Percentiles rank a stretch among this genome's conserved stretches.
These are phyloP conservation scores for Lodderomyces orthopsilosis DNA, from an alignment of 1,139 yeast genomes.

Conservation along the genomic window DNA sequence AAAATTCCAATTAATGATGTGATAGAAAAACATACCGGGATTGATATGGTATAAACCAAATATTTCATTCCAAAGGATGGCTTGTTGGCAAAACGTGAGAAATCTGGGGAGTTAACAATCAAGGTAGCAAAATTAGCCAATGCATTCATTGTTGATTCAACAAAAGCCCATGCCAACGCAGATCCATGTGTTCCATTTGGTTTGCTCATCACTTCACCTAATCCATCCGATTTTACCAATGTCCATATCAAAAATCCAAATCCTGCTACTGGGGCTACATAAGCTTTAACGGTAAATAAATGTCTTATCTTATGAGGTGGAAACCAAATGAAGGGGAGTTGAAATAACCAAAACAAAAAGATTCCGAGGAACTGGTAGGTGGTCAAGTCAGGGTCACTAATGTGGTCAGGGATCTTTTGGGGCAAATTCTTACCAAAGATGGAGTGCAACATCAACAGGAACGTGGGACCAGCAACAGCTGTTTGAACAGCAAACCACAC, in stretches of 20 bases:
- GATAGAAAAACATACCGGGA: constrained; percentile 75
- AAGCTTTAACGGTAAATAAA: constrained; percentile 75
- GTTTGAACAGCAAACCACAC: constrained; percentile 86
- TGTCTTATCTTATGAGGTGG: constrained; percentile 67
- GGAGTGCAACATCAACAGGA: constrained; percentile 65
- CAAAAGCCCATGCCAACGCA: constrained; percentile 77
- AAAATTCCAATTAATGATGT: constrained; percentile 85
- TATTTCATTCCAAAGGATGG: constrained; percentile 43
- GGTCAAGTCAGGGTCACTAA: constrained; percentile 49
- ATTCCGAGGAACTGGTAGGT: constrained; percentile 70
- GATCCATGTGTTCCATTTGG: constrained; percentile 51
- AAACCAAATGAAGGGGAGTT: constrained; percentile 76
- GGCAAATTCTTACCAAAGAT: constrained; percentile 62
- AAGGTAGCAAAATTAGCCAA: constrained; percentile 85
- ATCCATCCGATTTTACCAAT: constrained; percentile 68
- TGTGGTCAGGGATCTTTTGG: constrained; percentile 44
- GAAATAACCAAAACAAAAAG: constrained; percentile 74
- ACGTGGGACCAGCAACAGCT: constrained; percentile 80
- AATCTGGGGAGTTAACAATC: constrained; percentile 87
- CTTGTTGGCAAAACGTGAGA: constrained; percentile 70
- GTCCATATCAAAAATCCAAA: constrained; percentile 80
- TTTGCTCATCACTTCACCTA: constrained; percentile 64
- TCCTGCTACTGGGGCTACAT: constrained; percentile 76
- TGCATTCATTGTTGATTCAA: constrained; percentile 74
- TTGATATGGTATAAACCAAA: constrained; percentile 51